Base-by-base conservation (phyloP, 768 basidiomycete species). In the Exsudoporus frostii region DNA sequence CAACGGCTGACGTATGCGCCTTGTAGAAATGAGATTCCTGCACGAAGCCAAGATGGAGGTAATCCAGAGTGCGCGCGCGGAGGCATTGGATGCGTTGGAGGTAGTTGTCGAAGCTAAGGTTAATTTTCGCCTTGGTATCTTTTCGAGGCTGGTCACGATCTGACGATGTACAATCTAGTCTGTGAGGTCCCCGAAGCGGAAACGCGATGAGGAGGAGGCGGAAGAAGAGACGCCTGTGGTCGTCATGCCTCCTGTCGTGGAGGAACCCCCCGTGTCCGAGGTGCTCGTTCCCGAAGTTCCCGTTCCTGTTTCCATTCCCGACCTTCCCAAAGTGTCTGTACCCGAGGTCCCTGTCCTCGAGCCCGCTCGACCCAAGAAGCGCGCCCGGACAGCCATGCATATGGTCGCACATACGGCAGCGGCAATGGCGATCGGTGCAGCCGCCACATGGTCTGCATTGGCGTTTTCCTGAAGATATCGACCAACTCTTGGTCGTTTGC, bases 381-480 rank as follows among this genome's bases (percentile, higher is more conserved):
- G 85, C 13, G 71, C 73, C 2, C 71, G 77, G 56, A 75, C 70
- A 41, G 64, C 60, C 20, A 41, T 65, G 43, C 63, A 69, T 30
- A 71, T 74, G 5, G 70, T 82, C 33, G 77, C 74, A 36, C 81
- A 81, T 42, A 88, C 86, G 7, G 80, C 82, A 7, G 79, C 83
- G 4, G 82, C 80, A 17, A 78, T 84, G 30, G 78, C 80, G 1
- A 68, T 90, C 37, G 88, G 88, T 24, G 88, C 86, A 14, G 82
- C 84, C 13, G 83, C 81, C 4, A 78, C 87, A 3, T 90, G 88
- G 88, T 80, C 83, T 17, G 85, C 85, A 24, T 68, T 90, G 52
- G 88, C 88, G 1, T 90, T 84, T 67, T 74, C 73, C 55, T 86
- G 61, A 76, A 40, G 47, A 39, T 22, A 24, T 39, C 36, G n/a